These are phyloP conservation scores for Candida caryicola DNA, from an alignment of 805 yeast species.

Conservation along the genomic window DNA sequence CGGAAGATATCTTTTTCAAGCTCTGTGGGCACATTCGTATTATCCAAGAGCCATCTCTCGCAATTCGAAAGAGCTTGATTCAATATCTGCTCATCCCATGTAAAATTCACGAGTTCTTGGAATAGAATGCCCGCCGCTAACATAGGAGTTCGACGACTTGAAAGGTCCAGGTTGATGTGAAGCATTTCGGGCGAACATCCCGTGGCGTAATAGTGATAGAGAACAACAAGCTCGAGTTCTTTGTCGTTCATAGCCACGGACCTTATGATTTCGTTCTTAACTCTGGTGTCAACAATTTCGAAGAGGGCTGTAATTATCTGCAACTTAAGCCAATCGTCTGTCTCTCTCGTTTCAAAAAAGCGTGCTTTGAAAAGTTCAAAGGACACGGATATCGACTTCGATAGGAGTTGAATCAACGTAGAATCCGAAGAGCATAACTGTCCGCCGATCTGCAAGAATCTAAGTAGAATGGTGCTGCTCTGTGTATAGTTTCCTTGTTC, in stretches of 20 bases:
- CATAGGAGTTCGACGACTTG: not conserved
- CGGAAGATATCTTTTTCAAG: constrained; percentile 31
- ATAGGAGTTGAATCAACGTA: not conserved
- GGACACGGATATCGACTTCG: too few relatives aligned
- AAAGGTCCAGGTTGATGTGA: not conserved
- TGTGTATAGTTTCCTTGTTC: too few relatives aligned
- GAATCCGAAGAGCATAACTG: too few relatives aligned
- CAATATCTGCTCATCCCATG: constrained; percentile 19
- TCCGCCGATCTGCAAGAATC: too few relatives aligned
- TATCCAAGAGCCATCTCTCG: constrained; percentile 12
- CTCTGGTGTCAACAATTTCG: not conserved
- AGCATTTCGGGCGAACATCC: too few relatives aligned
- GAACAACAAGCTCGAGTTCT: constrained; percentile 1
- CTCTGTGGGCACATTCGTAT: too few relatives aligned
- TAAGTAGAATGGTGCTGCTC: too few relatives aligned
- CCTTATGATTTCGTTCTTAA: not conserved
- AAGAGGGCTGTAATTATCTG: not conserved
- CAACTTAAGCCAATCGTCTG: not conserved
- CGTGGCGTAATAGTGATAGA: constrained; percentile 19
- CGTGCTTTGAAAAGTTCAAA: too few relatives aligned
- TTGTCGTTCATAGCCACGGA: not conserved
- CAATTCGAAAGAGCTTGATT: constrained; percentile 5
- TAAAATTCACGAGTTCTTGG: constrained; percentile 18
- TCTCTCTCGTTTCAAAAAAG: too few relatives aligned
- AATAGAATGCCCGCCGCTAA: constrained; percentile 18